A percentile compares a stretch with the other conserved stretches of the same genome.
Evolutionary conservation across 352 stramenopile genomes (phyloP).

Genomic region (Globisporangium splendens): DNA sequence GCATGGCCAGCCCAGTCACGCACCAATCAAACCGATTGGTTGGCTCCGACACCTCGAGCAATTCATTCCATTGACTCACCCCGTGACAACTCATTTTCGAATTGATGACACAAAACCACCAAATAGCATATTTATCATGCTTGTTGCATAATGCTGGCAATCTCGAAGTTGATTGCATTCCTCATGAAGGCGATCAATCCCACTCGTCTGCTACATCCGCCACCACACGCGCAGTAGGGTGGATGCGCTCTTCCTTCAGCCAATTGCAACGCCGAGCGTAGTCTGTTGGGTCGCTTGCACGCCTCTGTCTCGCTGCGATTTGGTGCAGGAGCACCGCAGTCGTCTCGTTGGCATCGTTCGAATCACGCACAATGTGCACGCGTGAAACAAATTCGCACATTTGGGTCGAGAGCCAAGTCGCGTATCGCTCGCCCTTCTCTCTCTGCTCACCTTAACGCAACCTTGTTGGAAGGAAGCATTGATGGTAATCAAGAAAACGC

Average conservation of each 20-base stretch:
- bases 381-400: no score
- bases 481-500: no score
- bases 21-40: conserved; percentile 13
- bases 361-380: no score
- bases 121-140: background rate
- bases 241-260: background rate
- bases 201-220: background rate
- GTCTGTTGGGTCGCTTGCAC: background rate
- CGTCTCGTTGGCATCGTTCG: no score
- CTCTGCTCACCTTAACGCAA: no score
- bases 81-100: conserved; percentile 2
- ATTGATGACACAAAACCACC: conserved; percentile 3
- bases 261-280: background rate
- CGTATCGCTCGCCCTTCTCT: no score
- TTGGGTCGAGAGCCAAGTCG: no score
- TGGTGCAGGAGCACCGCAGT: background rate
- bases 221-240: background rate
- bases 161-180: no score
- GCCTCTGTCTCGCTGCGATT: background rate
- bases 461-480: no score
- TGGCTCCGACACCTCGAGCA: conserved; percentile 4
- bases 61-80: conserved; percentile 6
- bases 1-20: background rate
- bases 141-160: background rate
- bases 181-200: background rate